These are phyloP conservation scores for Plasmodium blacklocki DNA, from an alignment of 169 alveolate genomes.

Conservation along the genomic window DNA sequence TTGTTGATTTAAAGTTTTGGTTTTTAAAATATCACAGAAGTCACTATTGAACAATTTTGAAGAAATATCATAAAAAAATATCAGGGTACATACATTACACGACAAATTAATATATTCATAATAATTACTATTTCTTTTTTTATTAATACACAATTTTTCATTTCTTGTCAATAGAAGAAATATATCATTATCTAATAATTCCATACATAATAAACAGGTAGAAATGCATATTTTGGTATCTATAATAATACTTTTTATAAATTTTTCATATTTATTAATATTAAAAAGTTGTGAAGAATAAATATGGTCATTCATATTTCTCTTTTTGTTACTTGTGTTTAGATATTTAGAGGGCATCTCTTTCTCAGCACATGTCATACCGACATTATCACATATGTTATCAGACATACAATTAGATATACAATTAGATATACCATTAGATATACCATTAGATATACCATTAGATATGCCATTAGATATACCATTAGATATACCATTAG, in stretches of 20 bases:
- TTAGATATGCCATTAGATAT: neutral
- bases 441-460: neutral
- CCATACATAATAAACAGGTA: constrained; percentile 45
- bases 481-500: no score
- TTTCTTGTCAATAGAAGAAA: constrained; percentile 39
- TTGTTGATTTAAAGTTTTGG: neutral
- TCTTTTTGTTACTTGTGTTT: neutral
- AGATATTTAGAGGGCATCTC: neutral
- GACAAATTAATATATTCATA: constrained; percentile 43
- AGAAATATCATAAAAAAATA: constrained; percentile 45
- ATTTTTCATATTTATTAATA: constrained; percentile 47
- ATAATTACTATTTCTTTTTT: constrained; percentile 12
- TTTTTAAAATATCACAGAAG: neutral
- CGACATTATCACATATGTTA: neutral
- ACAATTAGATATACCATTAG: neutral
- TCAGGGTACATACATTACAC: constrained; percentile 37
- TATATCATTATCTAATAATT: constrained; percentile 17
- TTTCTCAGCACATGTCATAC: neutral
- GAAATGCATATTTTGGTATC: constrained; percentile 62
- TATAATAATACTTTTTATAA: constrained; percentile 14
- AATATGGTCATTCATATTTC: neutral
- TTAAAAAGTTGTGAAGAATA: constrained; percentile 17
- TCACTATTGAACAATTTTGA: neutral
- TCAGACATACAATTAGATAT: neutral
- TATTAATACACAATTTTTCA: constrained; percentile 7